These are phyloP conservation scores for Pneumocystis murina DNA, from an alignment of 1,139 yeast genomes.

Conservation along the genomic window DNA sequence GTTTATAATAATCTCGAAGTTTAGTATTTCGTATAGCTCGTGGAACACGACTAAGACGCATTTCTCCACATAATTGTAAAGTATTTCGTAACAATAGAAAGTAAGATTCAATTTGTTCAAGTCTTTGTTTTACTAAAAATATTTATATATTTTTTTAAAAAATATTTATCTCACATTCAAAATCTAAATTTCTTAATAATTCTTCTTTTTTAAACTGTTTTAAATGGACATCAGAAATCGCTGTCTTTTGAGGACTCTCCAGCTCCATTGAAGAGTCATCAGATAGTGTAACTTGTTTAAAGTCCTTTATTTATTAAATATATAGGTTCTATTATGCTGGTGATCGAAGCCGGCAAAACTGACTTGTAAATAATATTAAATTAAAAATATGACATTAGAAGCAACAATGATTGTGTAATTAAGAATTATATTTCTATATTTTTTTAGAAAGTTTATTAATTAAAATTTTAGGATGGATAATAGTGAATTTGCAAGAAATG, in stretches of 20 bases:
- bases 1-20: not conserved
- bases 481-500: constrained; percentile 91
- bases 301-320: no score
- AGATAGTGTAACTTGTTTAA: no score
- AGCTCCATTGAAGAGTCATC: not conserved
- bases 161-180: not conserved
- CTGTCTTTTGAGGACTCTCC: not conserved
- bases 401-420: not conserved
- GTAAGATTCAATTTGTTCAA: not conserved
- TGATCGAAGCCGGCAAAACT: no score
- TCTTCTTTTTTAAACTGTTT: not conserved
- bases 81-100: not conserved
- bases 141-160: not conserved
- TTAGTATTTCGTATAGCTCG: not conserved
- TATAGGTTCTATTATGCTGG: no score
- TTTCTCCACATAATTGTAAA: not conserved
- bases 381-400: not conserved
- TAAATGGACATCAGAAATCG: not conserved
- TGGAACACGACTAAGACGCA: not conserved
- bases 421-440: not conserved
- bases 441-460: not conserved
- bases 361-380: not conserved
- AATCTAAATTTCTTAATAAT: not conserved
- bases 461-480: constrained; percentile 46
- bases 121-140: not conserved